phyloP scores from a whole-genome alignment of 345 rosid genomes.

The Eucalyptus paniculata region DNA sequence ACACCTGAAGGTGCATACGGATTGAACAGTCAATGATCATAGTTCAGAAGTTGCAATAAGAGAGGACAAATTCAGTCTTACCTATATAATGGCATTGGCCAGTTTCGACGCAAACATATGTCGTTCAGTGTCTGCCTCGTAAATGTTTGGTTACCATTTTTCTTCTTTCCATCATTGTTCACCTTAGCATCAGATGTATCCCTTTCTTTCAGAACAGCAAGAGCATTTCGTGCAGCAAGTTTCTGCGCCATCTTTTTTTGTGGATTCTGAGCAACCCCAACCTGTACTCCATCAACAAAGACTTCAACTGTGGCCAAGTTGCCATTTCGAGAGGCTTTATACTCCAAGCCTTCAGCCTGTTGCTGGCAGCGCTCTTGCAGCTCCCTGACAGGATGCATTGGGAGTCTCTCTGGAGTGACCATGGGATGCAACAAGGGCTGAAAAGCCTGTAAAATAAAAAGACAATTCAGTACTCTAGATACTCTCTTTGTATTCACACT shows the following conservation, averaged over 20 bases:
- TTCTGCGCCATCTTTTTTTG: slow-evolving; percentile 99
- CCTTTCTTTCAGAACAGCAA: slow-evolving; percentile 70
- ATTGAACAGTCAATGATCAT: background rate
- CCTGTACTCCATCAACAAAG: slow-evolving; percentile 78
- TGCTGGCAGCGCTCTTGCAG: slow-evolving; percentile 98
- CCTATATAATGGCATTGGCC: slow-evolving; percentile 98
- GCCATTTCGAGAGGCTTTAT: slow-evolving; percentile 76
- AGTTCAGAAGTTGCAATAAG: background rate
- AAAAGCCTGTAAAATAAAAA: slow-evolving; percentile 42
- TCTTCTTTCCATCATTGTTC: slow-evolving; percentile 53
- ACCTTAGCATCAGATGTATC: slow-evolving; percentile 51
- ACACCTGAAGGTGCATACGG: slow-evolving; percentile 32
- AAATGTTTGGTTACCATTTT: slow-evolving; percentile 75
- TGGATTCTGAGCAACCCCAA: slow-evolving; percentile 89
- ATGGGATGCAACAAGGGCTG: slow-evolving; percentile 92
- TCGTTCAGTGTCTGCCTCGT: slow-evolving; percentile 92
- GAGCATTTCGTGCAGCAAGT: slow-evolving; percentile 95
- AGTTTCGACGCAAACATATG: slow-evolving; percentile 84
- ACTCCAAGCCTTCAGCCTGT: slow-evolving; percentile 96
- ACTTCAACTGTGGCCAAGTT: slow-evolving; percentile 95
- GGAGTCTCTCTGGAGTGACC: slow-evolving; percentile 98
- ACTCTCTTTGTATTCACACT: background rate
- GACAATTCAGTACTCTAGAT: background rate
- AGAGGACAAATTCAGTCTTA: background rate
- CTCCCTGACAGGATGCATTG: slow-evolving; percentile 99